These are phyloP conservation scores for Saccharomyces jurei DNA, from an alignment of 805 yeast genomes.

Conservation along the genomic window DNA sequence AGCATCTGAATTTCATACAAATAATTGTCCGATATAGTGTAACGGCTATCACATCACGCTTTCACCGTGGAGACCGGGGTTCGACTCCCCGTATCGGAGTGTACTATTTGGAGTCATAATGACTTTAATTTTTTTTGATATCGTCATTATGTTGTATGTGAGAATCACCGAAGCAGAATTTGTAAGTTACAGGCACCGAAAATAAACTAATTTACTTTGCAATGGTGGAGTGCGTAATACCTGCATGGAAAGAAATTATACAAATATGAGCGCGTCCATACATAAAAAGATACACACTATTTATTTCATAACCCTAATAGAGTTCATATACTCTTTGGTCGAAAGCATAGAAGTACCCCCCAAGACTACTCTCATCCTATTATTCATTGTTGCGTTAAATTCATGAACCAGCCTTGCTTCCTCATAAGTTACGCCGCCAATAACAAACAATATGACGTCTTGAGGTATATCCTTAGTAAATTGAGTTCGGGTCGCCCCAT, in stretches of 20 bases:
- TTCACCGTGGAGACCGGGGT: slow-evolving; percentile 30
- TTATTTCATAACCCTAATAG: slow-evolving; percentile 4
- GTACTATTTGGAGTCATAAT: background rate
- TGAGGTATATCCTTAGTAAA: slow-evolving; percentile 32
- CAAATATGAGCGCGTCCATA: background rate
- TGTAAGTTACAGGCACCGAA: background rate
- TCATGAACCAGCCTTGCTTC: slow-evolving; percentile 80
- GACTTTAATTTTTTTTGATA: too few species aligned
- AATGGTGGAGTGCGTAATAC: too few species aligned
- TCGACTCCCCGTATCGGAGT: slow-evolving; percentile 30
- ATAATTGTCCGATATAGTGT: slow-evolving; percentile 23
- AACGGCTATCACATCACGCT: slow-evolving; percentile 29
- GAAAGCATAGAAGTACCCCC: slow-evolving; percentile 69
- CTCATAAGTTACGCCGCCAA: slow-evolving; percentile 90
- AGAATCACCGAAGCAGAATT: background rate
- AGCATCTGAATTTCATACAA: too few species aligned
- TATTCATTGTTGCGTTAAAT: slow-evolving; percentile 42
- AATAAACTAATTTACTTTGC: too few species aligned
- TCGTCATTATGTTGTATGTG: background rate
- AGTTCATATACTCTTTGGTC: slow-evolving; percentile 35
- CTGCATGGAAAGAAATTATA: background rate
- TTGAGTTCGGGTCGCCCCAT: background rate
- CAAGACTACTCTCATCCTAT: slow-evolving; percentile 52
- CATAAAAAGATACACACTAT: background rate
- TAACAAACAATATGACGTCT: slow-evolving; percentile 61